Evolutionary conservation across 164 flowering plant species (phyloP), one percentile per base, ranked within the genome.

Genomic region (Liquidambar formosana): DNA sequence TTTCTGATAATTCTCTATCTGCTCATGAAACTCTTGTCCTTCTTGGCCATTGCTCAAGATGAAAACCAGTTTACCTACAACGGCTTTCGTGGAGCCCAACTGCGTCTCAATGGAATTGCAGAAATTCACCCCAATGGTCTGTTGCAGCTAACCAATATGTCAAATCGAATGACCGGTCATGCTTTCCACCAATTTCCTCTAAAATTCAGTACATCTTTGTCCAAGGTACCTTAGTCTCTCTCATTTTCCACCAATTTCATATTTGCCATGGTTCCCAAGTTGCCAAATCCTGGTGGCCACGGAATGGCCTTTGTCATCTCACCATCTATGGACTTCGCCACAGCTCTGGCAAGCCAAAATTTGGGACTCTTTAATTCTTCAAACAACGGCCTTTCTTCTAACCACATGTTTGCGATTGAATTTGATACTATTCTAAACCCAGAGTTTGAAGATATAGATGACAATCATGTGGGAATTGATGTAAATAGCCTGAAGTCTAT

Each of bases 201-300:
- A 6, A 65, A 58, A 0, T 82, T 86, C 68, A 75, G 69, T 6
- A 46, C 61, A 16, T 56, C 79, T 14, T 57, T 72, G 5, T 12
- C 45, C 38, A 45, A 25, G 19, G 51, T 10, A 18, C 13, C 49
- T 1, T 13, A 2, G 1, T 68, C 77, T 19, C 61, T 64, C 23
- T 78, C 85, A 43, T 83, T 85, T 51, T 76, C 81, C 10, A 76
- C 84, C 16, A 70, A 21, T 27, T 83, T 83, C 57, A 81, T 80
- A 14, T 75, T 68, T 22, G 73, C 75, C 8, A 72, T 68, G 16
- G 45, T 38, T 28, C 46, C 63, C 2, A 43, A 51, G 4, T 0
- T 38, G 1, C 22, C 21, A 15, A 23, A 21, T 18, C 2, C 46
- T 10, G 12, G 57, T 10, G 70, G 73, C 19, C 73, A 69, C 26